These are phyloP conservation scores for Carnegiea gigantea DNA, from an alignment of 179 eudicot genomes.

Conservation along the genomic window DNA sequence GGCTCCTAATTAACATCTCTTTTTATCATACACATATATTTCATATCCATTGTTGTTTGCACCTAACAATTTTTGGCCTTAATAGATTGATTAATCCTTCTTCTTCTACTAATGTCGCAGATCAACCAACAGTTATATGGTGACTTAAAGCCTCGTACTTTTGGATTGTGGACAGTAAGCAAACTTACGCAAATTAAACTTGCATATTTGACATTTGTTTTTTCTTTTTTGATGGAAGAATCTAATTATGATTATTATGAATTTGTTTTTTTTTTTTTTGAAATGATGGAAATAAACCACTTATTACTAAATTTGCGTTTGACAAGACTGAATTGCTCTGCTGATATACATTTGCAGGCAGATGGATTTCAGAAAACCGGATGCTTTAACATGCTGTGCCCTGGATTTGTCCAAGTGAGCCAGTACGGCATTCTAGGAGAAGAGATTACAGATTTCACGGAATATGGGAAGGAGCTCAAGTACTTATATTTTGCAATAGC, in stretches of 20 bases:
- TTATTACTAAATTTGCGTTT: no score
- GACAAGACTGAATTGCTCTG: neutral
- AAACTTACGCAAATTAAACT: neutral
- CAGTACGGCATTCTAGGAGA: neutral
- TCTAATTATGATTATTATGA: no score
- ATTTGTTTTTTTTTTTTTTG: no score
- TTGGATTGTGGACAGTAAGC: slow-evolving; percentile 22
- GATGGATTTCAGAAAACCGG: slow-evolving; percentile 19
- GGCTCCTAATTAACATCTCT: no score
- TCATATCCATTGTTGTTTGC: no score
- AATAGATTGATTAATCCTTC: neutral
- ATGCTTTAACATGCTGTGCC: slow-evolving; percentile 21
- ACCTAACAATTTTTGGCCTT: no score
- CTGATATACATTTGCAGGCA: neutral
- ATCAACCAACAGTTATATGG: neutral
- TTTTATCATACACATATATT: no score
- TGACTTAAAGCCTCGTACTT: slow-evolving; percentile 17
- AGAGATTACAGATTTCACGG: neutral
- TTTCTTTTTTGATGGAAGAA: no score
- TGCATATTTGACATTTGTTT: no score
- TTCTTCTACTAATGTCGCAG: neutral
- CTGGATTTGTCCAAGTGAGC: slow-evolving; percentile 21
- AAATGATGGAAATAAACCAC: no score
- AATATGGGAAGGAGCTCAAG: neutral
- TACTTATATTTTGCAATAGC: neutral